A percentile compares a stretch with the other conserved stretches of the same genome.
Conservation (phyloP, 257 asterid species). For the Echium plantagineum region DNA sequence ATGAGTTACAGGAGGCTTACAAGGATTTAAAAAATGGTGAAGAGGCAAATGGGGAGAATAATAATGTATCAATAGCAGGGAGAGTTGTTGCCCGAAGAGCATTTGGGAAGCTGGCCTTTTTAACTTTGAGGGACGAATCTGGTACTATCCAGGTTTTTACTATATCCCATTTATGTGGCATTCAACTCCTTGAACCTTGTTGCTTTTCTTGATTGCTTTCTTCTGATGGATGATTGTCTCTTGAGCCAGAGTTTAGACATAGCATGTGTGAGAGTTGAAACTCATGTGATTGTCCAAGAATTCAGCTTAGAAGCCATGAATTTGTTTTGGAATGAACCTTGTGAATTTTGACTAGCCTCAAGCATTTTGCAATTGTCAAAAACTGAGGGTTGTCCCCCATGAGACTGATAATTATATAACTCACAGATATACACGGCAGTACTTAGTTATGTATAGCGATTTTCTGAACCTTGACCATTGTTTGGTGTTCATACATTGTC, state of each 20-base stretch:
- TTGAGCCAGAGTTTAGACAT: neutral
- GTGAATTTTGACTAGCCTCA: neutral
- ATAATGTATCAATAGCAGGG: slow-evolving; percentile 76
- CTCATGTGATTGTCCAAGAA: too few relatives aligned
- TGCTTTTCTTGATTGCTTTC: neutral
- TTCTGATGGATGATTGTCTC: neutral
- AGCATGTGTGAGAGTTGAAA: neutral
- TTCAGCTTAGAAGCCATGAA: too few relatives aligned
- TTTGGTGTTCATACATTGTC: too few relatives aligned
- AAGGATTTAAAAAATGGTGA: slow-evolving; percentile 67
- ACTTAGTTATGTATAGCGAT: too few relatives aligned
- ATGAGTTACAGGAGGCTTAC: slow-evolving; percentile 71
- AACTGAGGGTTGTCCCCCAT: neutral
- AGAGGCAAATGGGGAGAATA: slow-evolving; percentile 43
- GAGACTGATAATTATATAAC: too few relatives aligned
- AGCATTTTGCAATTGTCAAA: neutral
- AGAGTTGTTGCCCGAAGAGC: slow-evolving; percentile 89
- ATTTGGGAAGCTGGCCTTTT: slow-evolving; percentile 90
- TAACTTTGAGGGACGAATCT: slow-evolving; percentile 88
- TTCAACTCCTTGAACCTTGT: neutral
- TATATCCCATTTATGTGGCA: slow-evolving; percentile 2
- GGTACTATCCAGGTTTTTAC: slow-evolving; percentile 78
- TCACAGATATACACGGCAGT: too few relatives aligned
- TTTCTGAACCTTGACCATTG: too few relatives aligned
- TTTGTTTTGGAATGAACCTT: too few relatives aligned